Evolutionary conservation across 805 yeast genomes (phyloP).

Genomic region (Lachancea nothofagi): DNA sequence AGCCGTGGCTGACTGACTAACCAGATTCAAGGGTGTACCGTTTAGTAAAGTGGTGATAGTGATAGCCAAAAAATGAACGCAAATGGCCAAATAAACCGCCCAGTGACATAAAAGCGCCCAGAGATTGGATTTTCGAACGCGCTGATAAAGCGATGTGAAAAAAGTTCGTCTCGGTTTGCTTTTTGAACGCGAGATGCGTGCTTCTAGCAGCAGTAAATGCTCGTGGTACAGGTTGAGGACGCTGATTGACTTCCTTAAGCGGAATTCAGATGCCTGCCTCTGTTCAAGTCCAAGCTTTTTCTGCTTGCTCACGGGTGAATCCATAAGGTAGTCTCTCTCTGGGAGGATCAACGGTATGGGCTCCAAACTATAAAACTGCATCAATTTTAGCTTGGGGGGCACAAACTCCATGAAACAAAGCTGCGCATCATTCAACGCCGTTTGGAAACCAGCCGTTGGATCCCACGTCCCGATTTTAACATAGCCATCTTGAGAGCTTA

Average conservation of each 20-base stretch:
- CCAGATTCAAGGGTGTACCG: slow-evolving; percentile 16
- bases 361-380: slow-evolving; percentile 72
- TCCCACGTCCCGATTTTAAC: slow-evolving; percentile 6
- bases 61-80: slow-evolving; percentile 17
- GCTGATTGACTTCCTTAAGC: slow-evolving; percentile 12
- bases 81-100: slow-evolving; percentile 8
- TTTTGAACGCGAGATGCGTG: neutral
- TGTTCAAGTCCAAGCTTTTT: slow-evolving; percentile 14
- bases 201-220: neutral
- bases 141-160: neutral
- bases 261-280: neutral
- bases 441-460: neutral
- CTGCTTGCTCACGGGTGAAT: slow-evolving; percentile 11
- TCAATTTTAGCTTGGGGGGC: slow-evolving; percentile 62
- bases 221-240: slow-evolving; percentile 23
- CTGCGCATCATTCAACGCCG: slow-evolving; percentile 10
- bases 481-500: neutral
- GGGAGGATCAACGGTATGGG: slow-evolving; percentile 61
- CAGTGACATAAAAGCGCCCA: neutral
- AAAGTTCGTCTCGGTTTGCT: neutral
- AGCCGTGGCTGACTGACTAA: slow-evolving; percentile 50
- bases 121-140: neutral
- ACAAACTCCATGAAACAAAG: slow-evolving; percentile 46
- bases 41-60: slow-evolving; percentile 17
- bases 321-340: slow-evolving; percentile 21